phyloP scores from a whole-genome alignment of 306 rosid genomes.

The Ziziphus jujuba region DNA sequence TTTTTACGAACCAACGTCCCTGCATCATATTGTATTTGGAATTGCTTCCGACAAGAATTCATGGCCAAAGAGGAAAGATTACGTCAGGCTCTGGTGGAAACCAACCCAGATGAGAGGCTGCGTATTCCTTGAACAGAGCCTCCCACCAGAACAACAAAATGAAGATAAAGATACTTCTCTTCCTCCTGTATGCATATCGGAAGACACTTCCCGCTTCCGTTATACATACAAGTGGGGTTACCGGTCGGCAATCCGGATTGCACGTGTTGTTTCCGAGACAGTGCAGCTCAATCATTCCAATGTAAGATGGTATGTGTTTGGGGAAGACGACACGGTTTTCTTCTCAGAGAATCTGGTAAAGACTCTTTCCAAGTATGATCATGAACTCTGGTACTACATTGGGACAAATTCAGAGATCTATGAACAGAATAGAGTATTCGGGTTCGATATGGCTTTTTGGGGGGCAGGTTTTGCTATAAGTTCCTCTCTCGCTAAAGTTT shows the following conservation, averaged over 20 bases:
- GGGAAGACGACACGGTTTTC: slow-evolving; percentile 86
- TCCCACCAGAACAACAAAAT: slow-evolving; percentile 25
- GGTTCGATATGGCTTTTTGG: slow-evolving; percentile 82
- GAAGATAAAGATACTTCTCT: slow-evolving; percentile 40
- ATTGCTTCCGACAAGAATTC: slow-evolving; percentile 63
- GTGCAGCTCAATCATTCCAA: slow-evolving; percentile 52
- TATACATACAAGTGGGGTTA: slow-evolving; percentile 55
- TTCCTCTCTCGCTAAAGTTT: slow-evolving; percentile 52
- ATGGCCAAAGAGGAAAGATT: slow-evolving; percentile 67
- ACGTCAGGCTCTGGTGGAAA: slow-evolving; percentile 70
- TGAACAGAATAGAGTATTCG: slow-evolving; percentile 57
- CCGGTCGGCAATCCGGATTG: slow-evolving; percentile 67
- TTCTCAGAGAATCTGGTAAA: slow-evolving; percentile 75
- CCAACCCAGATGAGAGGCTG: slow-evolving; percentile 62
- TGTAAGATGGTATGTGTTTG: slow-evolving; percentile 91
- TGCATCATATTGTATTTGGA: slow-evolving; percentile 77
- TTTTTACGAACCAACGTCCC: slow-evolving; percentile 40
- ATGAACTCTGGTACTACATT: slow-evolving; percentile 77
- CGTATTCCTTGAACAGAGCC: slow-evolving; percentile 63
- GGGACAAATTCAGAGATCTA: slow-evolving; percentile 76
- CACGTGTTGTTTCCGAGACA: slow-evolving; percentile 71
- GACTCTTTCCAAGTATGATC: slow-evolving; percentile 83
- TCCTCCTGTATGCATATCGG: slow-evolving; percentile 67
- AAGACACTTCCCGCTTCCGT: slow-evolving; percentile 68
- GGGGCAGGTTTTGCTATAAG: slow-evolving; percentile 95